phyloP scores from a whole-genome alignment of 2,329 filamentous ascomycete genomes.

The Byssothecium circinans region DNA sequence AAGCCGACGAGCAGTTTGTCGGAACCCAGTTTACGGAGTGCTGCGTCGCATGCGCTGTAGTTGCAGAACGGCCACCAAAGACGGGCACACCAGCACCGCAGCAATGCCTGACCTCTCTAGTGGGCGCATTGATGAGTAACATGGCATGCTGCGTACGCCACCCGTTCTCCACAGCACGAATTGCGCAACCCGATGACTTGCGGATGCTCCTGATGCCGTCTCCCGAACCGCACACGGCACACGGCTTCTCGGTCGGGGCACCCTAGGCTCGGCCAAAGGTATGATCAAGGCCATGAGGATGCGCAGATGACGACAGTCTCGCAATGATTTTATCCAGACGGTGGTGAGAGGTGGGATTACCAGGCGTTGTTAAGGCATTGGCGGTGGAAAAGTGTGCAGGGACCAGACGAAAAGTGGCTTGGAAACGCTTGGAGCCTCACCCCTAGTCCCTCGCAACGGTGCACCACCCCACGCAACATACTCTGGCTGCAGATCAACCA shows the following conservation, averaged over 20 bases:
- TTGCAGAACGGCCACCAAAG: neutral
- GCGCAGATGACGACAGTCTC: neutral
- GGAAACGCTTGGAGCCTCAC: conserved; percentile 20
- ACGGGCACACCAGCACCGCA: conserved; percentile 1
- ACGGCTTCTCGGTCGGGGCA: no score
- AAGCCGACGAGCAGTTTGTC: conserved; percentile 1
- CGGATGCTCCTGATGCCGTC: neutral
- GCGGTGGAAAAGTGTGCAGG: conserved; percentile 1
- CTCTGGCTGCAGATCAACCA: conserved; percentile 36
- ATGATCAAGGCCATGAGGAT: conserved; percentile 1
- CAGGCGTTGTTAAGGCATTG: neutral
- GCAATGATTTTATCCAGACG: neutral
- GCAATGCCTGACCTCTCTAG: no score
- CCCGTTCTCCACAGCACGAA: conserved; percentile 4
- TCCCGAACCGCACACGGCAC: conserved; percentile 5
- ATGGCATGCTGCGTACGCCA: conserved; percentile 8
- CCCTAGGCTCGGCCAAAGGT: conserved; percentile 3
- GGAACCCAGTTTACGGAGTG: conserved; percentile 14
- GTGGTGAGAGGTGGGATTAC: conserved; percentile 1
- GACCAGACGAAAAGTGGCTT: conserved; percentile 19
- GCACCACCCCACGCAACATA: conserved; percentile 29
- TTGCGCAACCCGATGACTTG: conserved; percentile 6
- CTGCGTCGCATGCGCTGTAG: conserved; percentile 8
- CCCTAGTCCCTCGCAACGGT: conserved; percentile 28
- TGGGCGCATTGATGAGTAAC: neutral